Conservation (phyloP, 352 stramenopile genomes). For the Salisapilia sapeloensis region DNA sequence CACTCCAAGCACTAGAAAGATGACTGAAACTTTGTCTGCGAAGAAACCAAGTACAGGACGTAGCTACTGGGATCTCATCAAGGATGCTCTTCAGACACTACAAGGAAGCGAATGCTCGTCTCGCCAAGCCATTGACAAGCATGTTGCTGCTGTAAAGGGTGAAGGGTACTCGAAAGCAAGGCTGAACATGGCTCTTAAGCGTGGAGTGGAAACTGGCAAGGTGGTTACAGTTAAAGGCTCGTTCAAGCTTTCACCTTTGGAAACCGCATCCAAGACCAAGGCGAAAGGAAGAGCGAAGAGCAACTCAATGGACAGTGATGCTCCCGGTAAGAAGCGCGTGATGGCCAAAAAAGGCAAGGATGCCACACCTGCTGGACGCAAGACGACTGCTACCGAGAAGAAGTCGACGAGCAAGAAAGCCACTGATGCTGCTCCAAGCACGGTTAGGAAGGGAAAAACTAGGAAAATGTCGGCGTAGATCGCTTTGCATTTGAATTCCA, state of each 20-base stretch:
- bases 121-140: slow-evolving; percentile 89
- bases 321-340: slow-evolving; percentile 11
- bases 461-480: background rate
- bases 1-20: too few relatives aligned
- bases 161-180: slow-evolving; percentile 58
- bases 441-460: slow-evolving; percentile 11
- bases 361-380: slow-evolving; percentile 5
- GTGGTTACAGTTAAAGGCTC: slow-evolving; percentile 87
- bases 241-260: slow-evolving; percentile 94
- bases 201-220: slow-evolving; percentile 74
- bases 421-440: slow-evolving; percentile 8
- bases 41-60: slow-evolving; percentile 51
- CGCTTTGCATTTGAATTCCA: too few relatives aligned
- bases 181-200: slow-evolving; percentile 84
- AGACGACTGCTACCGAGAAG: slow-evolving; percentile 29
- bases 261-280: slow-evolving; percentile 86
- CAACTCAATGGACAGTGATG: slow-evolving; percentile 13
- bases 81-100: slow-evolving; percentile 81
- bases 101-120: slow-evolving; percentile 87
- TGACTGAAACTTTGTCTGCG: too few relatives aligned
- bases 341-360: slow-evolving; percentile 7
- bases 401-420: slow-evolving; percentile 43
- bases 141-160: slow-evolving; percentile 77
- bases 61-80: slow-evolving; percentile 86
- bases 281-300: slow-evolving; percentile 17